Evolutionary conservation across 805 yeast species (phyloP).

Genomic region (Hermanozyma aechmeae): DNA sequence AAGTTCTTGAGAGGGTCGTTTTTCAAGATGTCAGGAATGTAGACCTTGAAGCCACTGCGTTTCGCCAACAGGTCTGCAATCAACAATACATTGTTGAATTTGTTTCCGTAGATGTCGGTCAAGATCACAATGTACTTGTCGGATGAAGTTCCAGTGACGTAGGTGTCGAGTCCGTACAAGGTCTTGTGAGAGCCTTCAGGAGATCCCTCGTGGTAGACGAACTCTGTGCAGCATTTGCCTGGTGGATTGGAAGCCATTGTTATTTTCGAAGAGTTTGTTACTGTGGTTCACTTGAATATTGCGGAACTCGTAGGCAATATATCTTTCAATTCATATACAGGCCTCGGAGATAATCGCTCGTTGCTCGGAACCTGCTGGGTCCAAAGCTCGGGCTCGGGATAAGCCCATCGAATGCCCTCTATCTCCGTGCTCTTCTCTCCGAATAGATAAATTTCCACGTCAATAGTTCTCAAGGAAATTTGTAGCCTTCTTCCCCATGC

Average conservation of each 20-base stretch:
- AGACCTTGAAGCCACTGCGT: slow-evolving; percentile 48
- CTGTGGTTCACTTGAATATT: no score
- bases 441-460: no score
- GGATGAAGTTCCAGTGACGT: slow-evolving; percentile 18
- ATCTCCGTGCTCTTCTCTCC: no score
- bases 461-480: no score
- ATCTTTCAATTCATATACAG: no score
- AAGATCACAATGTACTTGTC: slow-evolving; percentile 50
- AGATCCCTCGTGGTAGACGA: slow-evolving; percentile 40
- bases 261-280: not conserved
- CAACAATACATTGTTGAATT: slow-evolving; percentile 46
- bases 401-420: no score
- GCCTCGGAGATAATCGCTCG: no score
- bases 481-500: no score
- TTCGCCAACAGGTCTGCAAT: slow-evolving; percentile 59
- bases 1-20: slow-evolving; percentile 28
- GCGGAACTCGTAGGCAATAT: no score
- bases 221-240: slow-evolving; percentile 36
- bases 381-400: no score
- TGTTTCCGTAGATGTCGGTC: slow-evolving; percentile 64
- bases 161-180: slow-evolving; percentile 32
- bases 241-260: slow-evolving; percentile 45
- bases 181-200: slow-evolving; percentile 35
- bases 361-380: no score
- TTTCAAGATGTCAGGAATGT: slow-evolving; percentile 67